These are phyloP conservation scores for Leptodermis oblonga DNA, from an alignment of 257 asterid genomes.

Conservation along the genomic window DNA sequence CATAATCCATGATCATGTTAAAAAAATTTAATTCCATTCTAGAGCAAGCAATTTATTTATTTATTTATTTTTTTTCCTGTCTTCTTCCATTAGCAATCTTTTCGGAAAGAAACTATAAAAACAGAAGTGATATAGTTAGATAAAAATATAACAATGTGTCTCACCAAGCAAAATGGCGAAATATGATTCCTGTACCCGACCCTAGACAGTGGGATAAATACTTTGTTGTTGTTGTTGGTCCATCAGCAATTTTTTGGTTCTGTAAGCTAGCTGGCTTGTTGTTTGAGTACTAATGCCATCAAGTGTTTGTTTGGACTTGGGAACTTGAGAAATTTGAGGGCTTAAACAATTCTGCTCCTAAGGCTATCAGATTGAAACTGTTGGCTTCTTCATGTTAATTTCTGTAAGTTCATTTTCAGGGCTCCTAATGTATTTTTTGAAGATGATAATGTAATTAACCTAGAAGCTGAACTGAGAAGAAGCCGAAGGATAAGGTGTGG, in stretches of 20 bases:
- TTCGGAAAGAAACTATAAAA: no score
- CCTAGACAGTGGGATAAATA: no score
- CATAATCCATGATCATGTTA: neutral
- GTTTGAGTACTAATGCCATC: neutral
- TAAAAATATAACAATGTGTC: no score
- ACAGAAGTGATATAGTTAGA: no score
- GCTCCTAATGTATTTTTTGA: conserved; percentile 90
- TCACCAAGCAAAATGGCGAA: no score
- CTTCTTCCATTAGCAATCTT: no score
- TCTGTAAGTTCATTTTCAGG: conserved; percentile 45
- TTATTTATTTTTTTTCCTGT: no score
- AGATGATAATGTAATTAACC: conserved; percentile 60
- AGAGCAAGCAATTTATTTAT: neutral
- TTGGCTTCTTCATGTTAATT: neutral
- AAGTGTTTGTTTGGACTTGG: neutral
- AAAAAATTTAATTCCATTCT: neutral
- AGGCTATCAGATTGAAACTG: neutral
- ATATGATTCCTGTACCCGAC: no score
- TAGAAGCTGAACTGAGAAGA: conserved; percentile 73
- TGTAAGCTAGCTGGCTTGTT: neutral
- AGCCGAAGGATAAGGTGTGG: conserved; percentile 73
- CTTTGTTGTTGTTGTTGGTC: no score
- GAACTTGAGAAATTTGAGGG: neutral
- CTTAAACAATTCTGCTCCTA: neutral
- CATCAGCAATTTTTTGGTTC: neutral